Evolutionary conservation across 2,329 filamentous ascomycete species (phyloP).

Genomic region (Hyphodiscus sp.): DNA sequence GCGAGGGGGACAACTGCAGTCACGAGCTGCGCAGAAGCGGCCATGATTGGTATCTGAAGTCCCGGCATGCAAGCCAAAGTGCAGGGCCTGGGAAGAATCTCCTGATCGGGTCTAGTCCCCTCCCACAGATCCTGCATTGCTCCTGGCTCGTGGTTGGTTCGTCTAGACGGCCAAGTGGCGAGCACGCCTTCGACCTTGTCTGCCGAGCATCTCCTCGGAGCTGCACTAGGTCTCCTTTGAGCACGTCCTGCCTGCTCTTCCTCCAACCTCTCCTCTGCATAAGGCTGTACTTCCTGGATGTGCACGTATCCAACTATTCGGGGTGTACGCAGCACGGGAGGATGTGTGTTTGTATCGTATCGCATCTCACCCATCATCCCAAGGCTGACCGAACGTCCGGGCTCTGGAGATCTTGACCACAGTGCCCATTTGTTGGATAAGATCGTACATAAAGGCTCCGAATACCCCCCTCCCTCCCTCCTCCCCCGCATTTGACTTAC

Average conservation of each 20-base stretch:
- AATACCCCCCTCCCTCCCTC: no score
- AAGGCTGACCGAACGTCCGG: no score
- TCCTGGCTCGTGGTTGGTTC: not conserved
- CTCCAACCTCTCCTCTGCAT: constrained; percentile 10
- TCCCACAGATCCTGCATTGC: no score
- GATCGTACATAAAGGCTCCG: no score
- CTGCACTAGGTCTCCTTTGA: constrained; percentile 4
- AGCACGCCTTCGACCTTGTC: no score
- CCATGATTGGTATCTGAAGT: no score
- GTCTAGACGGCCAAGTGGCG: not conserved
- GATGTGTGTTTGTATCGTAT: no score
- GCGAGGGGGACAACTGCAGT: not conserved
- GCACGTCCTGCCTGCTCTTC: constrained; percentile 9
- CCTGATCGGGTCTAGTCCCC: not conserved
- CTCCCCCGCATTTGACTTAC: no score
- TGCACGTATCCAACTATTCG: constrained; percentile 67
- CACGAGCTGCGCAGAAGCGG: not conserved
- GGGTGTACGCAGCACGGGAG: no score
- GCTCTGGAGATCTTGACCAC: no score
- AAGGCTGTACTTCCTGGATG: constrained; percentile 55
- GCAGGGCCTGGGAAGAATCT: not conserved
- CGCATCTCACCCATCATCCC: no score
- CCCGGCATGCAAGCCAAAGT: not conserved
- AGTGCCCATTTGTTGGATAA: no score
- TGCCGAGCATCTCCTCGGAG: constrained; percentile 16